Base-by-base conservation (phyloP, 768 basidiomycete species). In the Podaxis rugospora region DNA sequence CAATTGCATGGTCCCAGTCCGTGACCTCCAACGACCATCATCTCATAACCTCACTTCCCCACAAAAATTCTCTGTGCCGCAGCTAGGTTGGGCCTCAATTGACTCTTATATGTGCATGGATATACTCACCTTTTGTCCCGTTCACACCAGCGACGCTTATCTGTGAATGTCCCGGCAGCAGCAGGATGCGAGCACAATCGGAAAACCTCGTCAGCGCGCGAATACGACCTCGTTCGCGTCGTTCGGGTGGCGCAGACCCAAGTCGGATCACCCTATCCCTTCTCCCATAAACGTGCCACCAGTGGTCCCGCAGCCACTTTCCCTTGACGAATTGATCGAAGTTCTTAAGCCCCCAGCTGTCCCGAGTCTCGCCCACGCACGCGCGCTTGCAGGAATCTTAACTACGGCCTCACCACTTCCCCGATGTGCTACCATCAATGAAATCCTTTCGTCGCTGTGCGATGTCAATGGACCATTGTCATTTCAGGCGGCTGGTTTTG, bases 401-500 rank as follows among this genome's bases (percentile, higher is more conserved):
- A 68, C 79, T 5, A 78, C 74, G 3, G 74, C 77, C 14, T 83
- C 86, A 1, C 83, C 89, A 0, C 72, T 84, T 35, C 88, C 89
- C 25, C 79, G 75, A 39, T 72, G 78, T 25, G 74, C 81, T 25
- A 62, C 69, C n/a, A 72, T 92, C 13, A 82, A 79, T 57, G 85
- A 87, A 13, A 78, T 92, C 56, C 75, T 91, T 2, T 77, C 78
- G 5, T 77, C 81, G 1, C 76, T 92, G 10, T 92, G 90, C 68
- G 70, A 76, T 40, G 56, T 72, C 5, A 78, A 83, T 16, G 78
- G 81, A 0, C 88, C 89, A 1, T 63, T 77, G 0, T 73, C 83
- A 0, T 63, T 92, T 3, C 89, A 90, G 66, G 81, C 81, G 6
- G 80, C 85, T 0, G 91, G 90, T 0, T 90, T 80, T 65, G 90